Percentiles rank a stretch among this genome's conserved stretches.
Conservation (phyloP, 2,329 filamentous ascomycete genomes). For the Alternaria ventricosa region DNA sequence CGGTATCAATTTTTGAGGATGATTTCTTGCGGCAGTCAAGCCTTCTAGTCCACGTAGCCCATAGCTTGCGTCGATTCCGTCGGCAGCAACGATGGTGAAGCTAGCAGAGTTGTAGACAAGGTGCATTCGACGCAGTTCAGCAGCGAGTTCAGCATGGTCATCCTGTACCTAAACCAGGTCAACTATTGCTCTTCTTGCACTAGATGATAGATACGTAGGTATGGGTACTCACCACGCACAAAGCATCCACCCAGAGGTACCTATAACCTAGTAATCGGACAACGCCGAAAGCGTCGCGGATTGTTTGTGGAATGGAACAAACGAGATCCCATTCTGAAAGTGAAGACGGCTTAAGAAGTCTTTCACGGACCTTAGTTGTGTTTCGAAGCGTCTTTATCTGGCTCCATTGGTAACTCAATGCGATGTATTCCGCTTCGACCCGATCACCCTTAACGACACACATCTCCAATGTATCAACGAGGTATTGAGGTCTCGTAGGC, state of each 20-base stretch:
- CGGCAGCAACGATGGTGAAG: not conserved
- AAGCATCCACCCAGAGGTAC: not conserved
- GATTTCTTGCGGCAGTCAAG: not conserved
- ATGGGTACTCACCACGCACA: not conserved
- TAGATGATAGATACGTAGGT: too few species aligned
- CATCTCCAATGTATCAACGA: not conserved
- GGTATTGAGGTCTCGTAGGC: not conserved
- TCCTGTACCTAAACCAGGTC: not conserved
- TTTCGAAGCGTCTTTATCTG: not conserved
- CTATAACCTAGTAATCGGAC: not conserved
- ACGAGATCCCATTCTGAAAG: not conserved
- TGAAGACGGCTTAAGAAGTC: accelerated
- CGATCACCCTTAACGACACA: not conserved
- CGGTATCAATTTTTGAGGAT: not conserved
- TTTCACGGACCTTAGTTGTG: not conserved
- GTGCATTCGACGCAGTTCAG: not conserved
- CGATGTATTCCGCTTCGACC: not conserved
- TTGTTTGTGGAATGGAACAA: not conserved
- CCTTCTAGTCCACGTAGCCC: not conserved
- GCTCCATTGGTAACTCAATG: not conserved
- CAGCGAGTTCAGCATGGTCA: accelerated
- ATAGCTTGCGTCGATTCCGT: not conserved
- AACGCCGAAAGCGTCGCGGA: not conserved
- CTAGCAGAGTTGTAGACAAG: not conserved
- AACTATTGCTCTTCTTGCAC: too few species aligned